phyloP scores from a whole-genome alignment of 108 stramenopile species.

The Fistulifera solaris region DNA sequence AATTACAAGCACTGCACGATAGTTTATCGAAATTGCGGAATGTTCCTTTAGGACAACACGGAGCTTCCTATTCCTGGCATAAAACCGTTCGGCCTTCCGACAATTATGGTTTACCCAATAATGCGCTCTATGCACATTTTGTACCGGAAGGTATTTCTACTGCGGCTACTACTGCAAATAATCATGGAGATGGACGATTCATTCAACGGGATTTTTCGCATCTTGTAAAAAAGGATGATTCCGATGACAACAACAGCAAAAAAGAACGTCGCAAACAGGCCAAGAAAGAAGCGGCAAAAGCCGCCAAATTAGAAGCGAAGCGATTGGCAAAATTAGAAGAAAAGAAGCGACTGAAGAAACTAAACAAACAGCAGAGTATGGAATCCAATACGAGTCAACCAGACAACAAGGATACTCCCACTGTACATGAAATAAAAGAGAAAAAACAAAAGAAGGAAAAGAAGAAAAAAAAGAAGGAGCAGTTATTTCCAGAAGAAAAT shows the following conservation, averaged over 20 bases:
- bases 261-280: conserved; percentile 33
- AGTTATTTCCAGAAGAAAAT: no score
- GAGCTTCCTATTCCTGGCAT: conserved; percentile 8
- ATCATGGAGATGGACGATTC: conserved; percentile 64
- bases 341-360: conserved; percentile 27
- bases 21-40: conserved; percentile 61
- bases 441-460: background rate
- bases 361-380: conserved; percentile 15
- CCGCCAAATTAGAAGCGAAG: conserved; percentile 60
- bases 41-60: conserved; percentile 26
- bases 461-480: no score
- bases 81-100: conserved; percentile 14
- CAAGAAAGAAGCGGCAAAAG: conserved; percentile 43
- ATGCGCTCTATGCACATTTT: conserved; percentile 70
- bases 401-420: conserved; percentile 6
- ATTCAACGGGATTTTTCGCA: conserved; percentile 82
- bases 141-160: conserved; percentile 62
- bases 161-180: conserved; percentile 17
- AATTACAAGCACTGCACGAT: conserved; percentile 72
- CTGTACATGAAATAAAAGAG: conserved; percentile 1
- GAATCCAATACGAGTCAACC: background rate
- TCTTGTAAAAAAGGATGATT: conserved; percentile 13
- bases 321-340: conserved; percentile 51
- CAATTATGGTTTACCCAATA: conserved; percentile 62
- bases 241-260: conserved; percentile 11